Evolutionary conservation across 805 yeast genomes (phyloP).

Genomic region (Kodamaea jinghongensis): DNA sequence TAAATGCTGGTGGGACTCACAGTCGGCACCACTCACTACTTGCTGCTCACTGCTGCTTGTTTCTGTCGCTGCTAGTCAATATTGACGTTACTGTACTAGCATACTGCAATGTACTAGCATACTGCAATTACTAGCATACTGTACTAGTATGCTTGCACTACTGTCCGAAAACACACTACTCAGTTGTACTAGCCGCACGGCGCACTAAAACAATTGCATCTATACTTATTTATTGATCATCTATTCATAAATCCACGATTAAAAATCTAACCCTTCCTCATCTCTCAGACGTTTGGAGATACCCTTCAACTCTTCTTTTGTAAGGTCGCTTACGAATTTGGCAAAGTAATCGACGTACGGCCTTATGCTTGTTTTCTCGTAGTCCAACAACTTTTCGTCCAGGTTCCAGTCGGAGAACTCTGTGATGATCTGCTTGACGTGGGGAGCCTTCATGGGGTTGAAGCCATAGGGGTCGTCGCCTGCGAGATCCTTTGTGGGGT

Average conservation of each 20-base stretch:
- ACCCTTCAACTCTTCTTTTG: constrained; percentile 50
- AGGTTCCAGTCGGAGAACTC: constrained; percentile 40
- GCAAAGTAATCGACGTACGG: constrained; percentile 69
- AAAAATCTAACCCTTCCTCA: constrained; percentile 34
- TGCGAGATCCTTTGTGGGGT: constrained; percentile 41
- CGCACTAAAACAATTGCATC: neutral
- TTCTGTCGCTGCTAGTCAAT: too few species aligned
- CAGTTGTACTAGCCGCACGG: neutral
- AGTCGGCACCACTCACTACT: too few species aligned
- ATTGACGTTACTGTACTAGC: too few species aligned
- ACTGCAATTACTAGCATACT: too few species aligned
- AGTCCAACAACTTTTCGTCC: constrained; percentile 36
- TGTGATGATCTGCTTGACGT: constrained; percentile 56
- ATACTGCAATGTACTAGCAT: too few species aligned
- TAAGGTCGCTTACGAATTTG: constrained; percentile 54
- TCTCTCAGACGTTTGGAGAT: constrained; percentile 33
- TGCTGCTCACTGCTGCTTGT: too few species aligned
- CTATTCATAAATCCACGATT: constrained; percentile 3
- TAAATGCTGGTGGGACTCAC: too few species aligned
- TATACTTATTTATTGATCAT: constrained; percentile 1
- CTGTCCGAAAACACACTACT: neutral
- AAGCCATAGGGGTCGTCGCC: constrained; percentile 50
- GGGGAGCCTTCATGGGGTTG: constrained; percentile 80
- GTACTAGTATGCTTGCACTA: too few species aligned
- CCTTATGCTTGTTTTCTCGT: constrained; percentile 65